Percentiles rank a stretch among this genome's conserved stretches.
phyloP scores from a whole-genome alignment of 495 filamentous ascomycete species.

The Tuber aestivum region DNA sequence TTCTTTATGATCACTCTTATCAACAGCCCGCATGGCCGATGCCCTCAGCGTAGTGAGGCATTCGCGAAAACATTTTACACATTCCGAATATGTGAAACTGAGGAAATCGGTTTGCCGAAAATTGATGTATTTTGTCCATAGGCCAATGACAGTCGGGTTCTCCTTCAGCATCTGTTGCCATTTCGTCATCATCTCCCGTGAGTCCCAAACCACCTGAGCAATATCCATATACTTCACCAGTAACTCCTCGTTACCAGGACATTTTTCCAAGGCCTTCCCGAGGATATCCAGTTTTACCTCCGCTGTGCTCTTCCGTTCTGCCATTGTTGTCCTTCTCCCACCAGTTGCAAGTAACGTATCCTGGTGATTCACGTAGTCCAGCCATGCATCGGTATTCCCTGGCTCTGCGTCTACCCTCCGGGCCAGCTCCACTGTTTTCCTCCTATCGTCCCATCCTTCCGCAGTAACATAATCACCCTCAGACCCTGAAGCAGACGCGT shows the following conservation, averaged over 20 bases:
- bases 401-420: slow-evolving; percentile 58
- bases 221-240: slow-evolving; percentile 64
- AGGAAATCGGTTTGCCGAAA: slow-evolving; percentile 65
- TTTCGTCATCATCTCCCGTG: slow-evolving; percentile 53
- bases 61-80: slow-evolving; percentile 53
- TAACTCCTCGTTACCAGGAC: slow-evolving; percentile 52
- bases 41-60: slow-evolving; percentile 52
- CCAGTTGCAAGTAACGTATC: slow-evolving; percentile 53
- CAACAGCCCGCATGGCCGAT: slow-evolving; percentile 33
- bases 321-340: slow-evolving; percentile 49
- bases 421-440: slow-evolving; percentile 55
- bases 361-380: slow-evolving; percentile 70
- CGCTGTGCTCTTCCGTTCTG: slow-evolving; percentile 62
- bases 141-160: slow-evolving; percentile 53
- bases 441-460: slow-evolving; percentile 45
- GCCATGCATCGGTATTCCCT: slow-evolving; percentile 64
- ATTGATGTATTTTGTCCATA: slow-evolving; percentile 73
- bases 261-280: slow-evolving; percentile 63
- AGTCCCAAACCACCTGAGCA: slow-evolving; percentile 66
- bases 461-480: slow-evolving; percentile 44
- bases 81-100: slow-evolving; percentile 62
- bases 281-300: slow-evolving; percentile 78
- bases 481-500: slow-evolving; percentile 49
- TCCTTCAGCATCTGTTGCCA: slow-evolving; percentile 60
- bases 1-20: slow-evolving; percentile 32